Evolutionary conservation across 2,329 filamentous ascomycete genomes (phyloP), one percentile per base, ranked within the genome.

Genomic region (Plenodomus lindquistii): DNA sequence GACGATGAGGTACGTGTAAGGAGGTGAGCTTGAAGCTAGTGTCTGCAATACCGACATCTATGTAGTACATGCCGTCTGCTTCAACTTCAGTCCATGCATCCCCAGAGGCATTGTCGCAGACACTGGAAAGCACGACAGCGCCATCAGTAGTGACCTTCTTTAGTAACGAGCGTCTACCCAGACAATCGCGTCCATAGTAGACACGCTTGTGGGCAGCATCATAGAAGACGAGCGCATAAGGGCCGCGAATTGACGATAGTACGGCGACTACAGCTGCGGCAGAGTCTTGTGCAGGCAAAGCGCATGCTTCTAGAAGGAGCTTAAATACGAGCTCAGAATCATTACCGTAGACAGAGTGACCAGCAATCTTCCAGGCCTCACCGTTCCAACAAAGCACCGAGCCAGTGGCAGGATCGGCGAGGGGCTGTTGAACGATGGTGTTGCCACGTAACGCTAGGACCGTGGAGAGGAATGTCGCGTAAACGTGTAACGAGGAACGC

Each of bases 361-460:
- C 80, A 8, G 73, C 74, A 41, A 96, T 79, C 48, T 82, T 86
- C 94, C 94, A 99, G 1, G 91, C 93, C 70, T 99, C 94, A 37
- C 94, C 94, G 66, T 99, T 99, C 94, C 94, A 99, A 79, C 93
- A 97, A 2, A 99, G 79, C 1, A 89, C 77, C 1, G 87, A 90
- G 3, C 80, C 79, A 0, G 80, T 80, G 0, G 60, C 54, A 2
- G 66, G 31, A 56, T 87, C 82, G 36, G 81, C 71, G 3, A 96
- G 81, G 2, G 94, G 94, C 70, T 97, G 94, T 27, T 75, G 69
- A 6, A 86, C 83, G 41, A 94, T 67, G 53, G 83, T 77, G 41
- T 85, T 81, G 20, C 93, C 93, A 60, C 94, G 85, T n/a, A 99
- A 78, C 3, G 91, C 86, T n/a, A 97, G 82, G 0, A 99, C 93